phyloP scores from a whole-genome alignment of 495 filamentous ascomycete species.

The Stereocaulon alpinum region DNA sequence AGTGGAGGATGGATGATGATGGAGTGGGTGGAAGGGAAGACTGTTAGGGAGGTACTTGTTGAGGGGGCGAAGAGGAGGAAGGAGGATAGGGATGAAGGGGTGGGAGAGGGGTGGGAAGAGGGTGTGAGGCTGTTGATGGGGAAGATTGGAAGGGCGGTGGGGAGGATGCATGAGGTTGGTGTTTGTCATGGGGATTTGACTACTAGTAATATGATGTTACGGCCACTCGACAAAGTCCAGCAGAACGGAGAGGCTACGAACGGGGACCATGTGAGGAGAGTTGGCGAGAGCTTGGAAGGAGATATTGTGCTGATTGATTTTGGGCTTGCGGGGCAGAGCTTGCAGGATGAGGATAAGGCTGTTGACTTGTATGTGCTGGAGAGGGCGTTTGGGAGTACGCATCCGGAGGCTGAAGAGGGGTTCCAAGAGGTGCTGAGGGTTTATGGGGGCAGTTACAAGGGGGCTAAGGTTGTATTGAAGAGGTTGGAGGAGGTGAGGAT shows the following conservation, averaged over 20 bases:
- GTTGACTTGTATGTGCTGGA: constrained; percentile 97
- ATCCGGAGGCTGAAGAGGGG: constrained; percentile 71
- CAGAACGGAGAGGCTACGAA: neutral
- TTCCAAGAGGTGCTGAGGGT: constrained; percentile 55
- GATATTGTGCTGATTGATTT: constrained; percentile 93
- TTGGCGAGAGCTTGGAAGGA: constrained; percentile 38
- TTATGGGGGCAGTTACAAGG: constrained; percentile 52
- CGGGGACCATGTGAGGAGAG: constrained; percentile 27
- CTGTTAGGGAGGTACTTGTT: constrained; percentile 58
- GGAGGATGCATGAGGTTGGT: constrained; percentile 68
- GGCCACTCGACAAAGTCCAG: constrained; percentile 14
- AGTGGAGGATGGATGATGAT: constrained; percentile 71
- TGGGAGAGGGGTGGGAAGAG: constrained; percentile 33
- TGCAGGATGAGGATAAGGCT: constrained; percentile 85
- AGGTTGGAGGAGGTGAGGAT: constrained; percentile 88
- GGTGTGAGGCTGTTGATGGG: constrained; percentile 50
- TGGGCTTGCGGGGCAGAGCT: constrained; percentile 72
- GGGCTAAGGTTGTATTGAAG: constrained; percentile 51
- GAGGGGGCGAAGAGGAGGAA: constrained; percentile 44
- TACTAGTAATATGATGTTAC: constrained; percentile 92
- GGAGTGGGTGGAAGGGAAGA: constrained; percentile 79
- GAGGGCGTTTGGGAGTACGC: constrained; percentile 89
- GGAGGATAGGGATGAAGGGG: constrained; percentile 20
- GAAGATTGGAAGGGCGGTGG: constrained; percentile 63
- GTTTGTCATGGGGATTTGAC: constrained; percentile 94